Evolutionary conservation across 495 filamentous ascomycete species (phyloP), one percentile per base, ranked within the genome.

Genomic region (Penicillium lagena): DNA sequence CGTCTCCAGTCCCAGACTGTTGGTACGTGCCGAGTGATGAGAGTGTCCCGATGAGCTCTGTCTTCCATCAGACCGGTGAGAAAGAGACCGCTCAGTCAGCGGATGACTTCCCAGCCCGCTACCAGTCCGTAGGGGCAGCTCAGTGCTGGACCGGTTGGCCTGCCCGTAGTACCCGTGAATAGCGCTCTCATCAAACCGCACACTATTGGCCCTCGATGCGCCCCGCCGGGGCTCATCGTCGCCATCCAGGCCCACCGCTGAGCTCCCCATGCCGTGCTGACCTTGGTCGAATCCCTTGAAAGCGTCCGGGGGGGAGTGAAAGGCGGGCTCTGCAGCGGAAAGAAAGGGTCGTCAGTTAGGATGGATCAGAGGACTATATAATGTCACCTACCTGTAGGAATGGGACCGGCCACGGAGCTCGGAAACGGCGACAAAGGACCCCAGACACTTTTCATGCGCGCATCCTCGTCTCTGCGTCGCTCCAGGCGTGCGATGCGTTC

Each of bases 141-240:
- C 93, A 29, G 81, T 78, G 17, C 85, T 90, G 42, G 86, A 80
- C 27, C 90, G 81, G 50, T 80, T 84, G 35, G 83, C 80, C 48
- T 91, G 89, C 31, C 83, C 84, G 75, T 90, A 95, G 55, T 86
- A 87, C 39, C 88, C 87, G 50, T 95, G 90, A 45, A 95, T 80
- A 2, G 94, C 91, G 58, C 88, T 96, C 60, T 96, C 90, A 58
- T 98, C 93, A 55, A 98, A 98, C n/a, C 93, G 86, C 49, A 98
- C 93, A 63, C 94, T 97, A 56, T 97, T 97, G 14, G 93, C 93
- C 50, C 93, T 77, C 28, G 94, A 98, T 29, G 89, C 83, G 7
- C 93, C 93, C 44, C 94, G 79, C 45, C 94, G 77, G 4, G 91
- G 94, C 59, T 96, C 90, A 35, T 97, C 89, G 46, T 96, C 91